These are phyloP conservation scores for Colletotrichum sp. DNA, from an alignment of 2,329 filamentous ascomycete genomes.

Conservation along the genomic window DNA sequence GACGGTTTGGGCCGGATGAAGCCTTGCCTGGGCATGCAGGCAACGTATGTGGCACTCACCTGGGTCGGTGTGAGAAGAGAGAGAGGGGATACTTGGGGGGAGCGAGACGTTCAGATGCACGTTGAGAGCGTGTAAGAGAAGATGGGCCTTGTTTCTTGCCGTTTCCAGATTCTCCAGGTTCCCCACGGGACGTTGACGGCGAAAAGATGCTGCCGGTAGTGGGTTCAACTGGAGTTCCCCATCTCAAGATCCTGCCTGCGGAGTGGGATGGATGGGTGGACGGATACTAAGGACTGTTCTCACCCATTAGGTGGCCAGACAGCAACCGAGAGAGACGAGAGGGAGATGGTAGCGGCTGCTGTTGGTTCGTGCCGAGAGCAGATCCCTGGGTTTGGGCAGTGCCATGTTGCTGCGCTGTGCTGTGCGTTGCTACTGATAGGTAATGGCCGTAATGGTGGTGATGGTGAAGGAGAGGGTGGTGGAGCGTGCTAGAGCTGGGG, in stretches of 20 bases:
- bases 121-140: not conserved
- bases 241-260: not conserved
- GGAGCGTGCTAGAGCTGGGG: not conserved
- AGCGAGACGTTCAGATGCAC: not conserved
- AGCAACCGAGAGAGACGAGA: not conserved
- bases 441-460: not conserved
- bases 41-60: slow-evolving; percentile 13
- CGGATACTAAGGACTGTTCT: not conserved
- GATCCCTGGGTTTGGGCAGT: not conserved
- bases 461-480: not conserved
- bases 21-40: slow-evolving; percentile 7
- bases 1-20: slow-evolving; percentile 15
- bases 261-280: not conserved
- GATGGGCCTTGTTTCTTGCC: not conserved
- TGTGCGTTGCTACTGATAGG: not conserved
- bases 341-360: not conserved
- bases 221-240: not conserved
- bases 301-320: not conserved
- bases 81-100: not conserved
- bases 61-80: not conserved
- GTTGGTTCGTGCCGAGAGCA: not conserved
- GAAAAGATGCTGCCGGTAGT: not conserved
- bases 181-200: not conserved
- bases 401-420: slow-evolving; percentile 1
- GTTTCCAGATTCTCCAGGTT: not conserved